Evolutionary conservation across 345 rosid species (phyloP).

Genomic region (Hevea brasiliensis): DNA sequence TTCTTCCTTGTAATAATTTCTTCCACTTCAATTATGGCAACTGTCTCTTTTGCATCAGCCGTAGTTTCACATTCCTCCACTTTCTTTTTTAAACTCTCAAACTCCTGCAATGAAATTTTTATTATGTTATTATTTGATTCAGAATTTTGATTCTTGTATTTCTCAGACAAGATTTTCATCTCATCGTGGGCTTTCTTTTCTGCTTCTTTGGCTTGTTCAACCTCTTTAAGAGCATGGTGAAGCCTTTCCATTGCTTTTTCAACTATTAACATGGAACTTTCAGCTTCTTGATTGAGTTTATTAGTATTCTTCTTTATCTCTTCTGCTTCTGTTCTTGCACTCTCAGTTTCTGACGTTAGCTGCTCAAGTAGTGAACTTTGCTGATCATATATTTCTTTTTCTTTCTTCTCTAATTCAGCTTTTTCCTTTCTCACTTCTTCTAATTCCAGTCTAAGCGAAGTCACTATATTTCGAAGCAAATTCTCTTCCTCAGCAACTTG

Average conservation of each 20-base stretch:
- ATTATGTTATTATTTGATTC: conserved; percentile 33
- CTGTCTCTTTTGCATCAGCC: conserved; percentile 52
- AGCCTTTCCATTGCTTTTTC: conserved; percentile 52
- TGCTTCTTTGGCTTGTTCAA: conserved; percentile 54
- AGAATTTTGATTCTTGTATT: conserved; percentile 12
- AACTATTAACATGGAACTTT: conserved; percentile 31
- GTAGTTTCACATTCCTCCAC: conserved; percentile 44
- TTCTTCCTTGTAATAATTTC: conserved; percentile 41
- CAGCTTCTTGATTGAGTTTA: conserved; percentile 49
- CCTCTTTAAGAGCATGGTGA: conserved; percentile 41
- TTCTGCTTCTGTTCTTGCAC: conserved; percentile 53
- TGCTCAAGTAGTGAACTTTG: conserved; percentile 24
- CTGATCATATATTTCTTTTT: conserved; percentile 25
- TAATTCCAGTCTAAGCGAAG: conserved; percentile 46
- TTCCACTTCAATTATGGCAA: conserved; percentile 45
- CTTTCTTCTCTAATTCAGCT: conserved; percentile 30
- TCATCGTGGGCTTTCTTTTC: conserved; percentile 51
- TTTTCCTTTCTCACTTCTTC: conserved; percentile 52
- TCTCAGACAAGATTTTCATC: conserved; percentile 49
- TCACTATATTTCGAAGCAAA: conserved; percentile 46
- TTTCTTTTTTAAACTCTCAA: conserved; percentile 50
- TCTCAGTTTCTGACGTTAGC: conserved; percentile 47
- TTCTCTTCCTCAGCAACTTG: conserved; percentile 61
- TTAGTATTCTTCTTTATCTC: conserved; percentile 39
- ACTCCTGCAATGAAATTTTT: conserved; percentile 54